Percentiles rank a stretch among this genome's conserved stretches.
Evolutionary conservation across 164 flowering plant species (phyloP).

Genomic region (Sextonia rubra): DNA sequence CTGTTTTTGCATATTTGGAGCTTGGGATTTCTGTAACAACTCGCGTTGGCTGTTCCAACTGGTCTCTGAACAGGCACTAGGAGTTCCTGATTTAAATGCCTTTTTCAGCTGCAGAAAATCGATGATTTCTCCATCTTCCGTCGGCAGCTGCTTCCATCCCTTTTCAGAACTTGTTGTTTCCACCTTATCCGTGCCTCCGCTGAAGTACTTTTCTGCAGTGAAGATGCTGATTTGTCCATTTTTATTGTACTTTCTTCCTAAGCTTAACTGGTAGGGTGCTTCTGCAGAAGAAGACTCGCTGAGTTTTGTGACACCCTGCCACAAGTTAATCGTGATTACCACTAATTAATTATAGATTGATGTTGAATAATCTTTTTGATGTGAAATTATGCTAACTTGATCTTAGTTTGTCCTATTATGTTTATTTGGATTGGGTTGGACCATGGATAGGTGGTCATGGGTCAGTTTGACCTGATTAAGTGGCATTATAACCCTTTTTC

Average conservation of each 20-base stretch:
- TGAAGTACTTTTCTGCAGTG: conserved; percentile 69
- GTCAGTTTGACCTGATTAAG: no score
- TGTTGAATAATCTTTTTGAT: no score
- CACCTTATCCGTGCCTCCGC: conserved; percentile 32
- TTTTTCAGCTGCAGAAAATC: conserved; percentile 2
- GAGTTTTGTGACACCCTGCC: no score
- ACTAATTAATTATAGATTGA: no score
- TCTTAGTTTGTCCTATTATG: no score
- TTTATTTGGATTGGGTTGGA: no score
- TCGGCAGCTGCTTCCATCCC: conserved; percentile 5
- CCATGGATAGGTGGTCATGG: no score
- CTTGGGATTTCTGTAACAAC: conserved; percentile 32
- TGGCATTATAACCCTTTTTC: no score
- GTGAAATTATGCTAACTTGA: no score
- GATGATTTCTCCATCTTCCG: conserved; percentile 9
- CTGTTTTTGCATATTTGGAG: conserved; percentile 9
- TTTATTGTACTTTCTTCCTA: conserved; percentile 24
- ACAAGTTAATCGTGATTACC: no score
- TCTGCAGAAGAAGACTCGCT: conserved; percentile 17
- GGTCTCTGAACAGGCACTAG: conserved; percentile 50
- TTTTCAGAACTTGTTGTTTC: conserved; percentile 11
- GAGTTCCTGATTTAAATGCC: conserved; percentile 24
- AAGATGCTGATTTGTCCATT: conserved; percentile 70
- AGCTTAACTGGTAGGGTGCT: conserved; percentile 7
- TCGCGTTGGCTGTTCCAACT: conserved; percentile 77